Evolutionary conservation across 2,329 filamentous ascomycete species (phyloP), one percentile per base, ranked within the genome.

Genomic region (Verticillium zaregamsianum): DNA sequence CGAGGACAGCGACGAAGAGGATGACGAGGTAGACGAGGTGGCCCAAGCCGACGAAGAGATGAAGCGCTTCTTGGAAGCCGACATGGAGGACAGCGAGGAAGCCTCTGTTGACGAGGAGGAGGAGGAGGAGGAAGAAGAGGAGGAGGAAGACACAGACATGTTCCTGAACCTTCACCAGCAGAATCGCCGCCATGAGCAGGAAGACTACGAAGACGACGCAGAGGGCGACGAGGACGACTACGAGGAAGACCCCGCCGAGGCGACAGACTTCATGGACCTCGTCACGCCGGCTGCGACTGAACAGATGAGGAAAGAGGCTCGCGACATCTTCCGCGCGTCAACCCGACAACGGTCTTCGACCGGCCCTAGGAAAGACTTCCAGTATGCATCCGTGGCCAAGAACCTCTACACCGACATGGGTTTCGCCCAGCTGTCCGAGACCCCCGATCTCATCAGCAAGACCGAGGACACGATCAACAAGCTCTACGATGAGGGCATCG

Each of bases 401-500:
- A 88, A 89, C 64, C 75, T 93, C 11, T 86, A 88, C 80, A 72
- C 78, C 73, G 72, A 85, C 72, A 73, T 82, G 75, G 83, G 83
- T 39, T 78, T 84, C 37, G 86, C 90, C 1, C 69, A 76, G 20
- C 78, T 96, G 55, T 80, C 81, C 5, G 94, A 97, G 74, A 79
- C 88, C 1, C 86, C 89, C 63, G 82, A 88, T 55, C 74, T 96
- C 23, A 86, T 97, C 55, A 76, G 96, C 37, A 81, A 85, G 57
- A 96, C 91, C 12, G 93, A 97, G 72, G 82, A 86, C 45, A 76
- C 92, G 49, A 77, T 96, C 45, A 81, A 82, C 58, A 80, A 80
- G 59, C 78, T 93, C 20, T 91, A 91, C 66, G 82, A 84, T 57
- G 83, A 87, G 62, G 84, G 85, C 0, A 80, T 87, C 15, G 84